Percentiles rank a stretch among this genome's conserved stretches.
phyloP scores from a whole-genome alignment of 805 yeast genomes.

The Nakazawaea ishiwadae region DNA sequence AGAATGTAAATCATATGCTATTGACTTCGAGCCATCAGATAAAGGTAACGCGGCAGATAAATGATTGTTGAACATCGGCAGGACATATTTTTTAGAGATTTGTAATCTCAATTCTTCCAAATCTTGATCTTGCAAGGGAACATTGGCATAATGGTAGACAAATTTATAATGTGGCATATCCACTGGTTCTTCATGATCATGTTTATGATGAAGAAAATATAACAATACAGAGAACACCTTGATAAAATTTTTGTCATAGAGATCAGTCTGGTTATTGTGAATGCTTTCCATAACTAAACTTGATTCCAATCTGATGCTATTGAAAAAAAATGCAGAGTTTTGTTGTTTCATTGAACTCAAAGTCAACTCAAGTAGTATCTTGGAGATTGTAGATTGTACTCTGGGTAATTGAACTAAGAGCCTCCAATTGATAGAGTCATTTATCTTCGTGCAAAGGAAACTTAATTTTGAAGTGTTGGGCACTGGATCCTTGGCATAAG shows the following conservation, averaged over 20 bases:
- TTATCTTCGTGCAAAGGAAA: constrained; percentile 17
- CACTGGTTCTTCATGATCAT: neutral
- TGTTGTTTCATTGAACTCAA: constrained; percentile 15
- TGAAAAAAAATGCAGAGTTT: constrained; percentile 19
- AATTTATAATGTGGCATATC: neutral
- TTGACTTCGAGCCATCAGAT: too few relatives aligned
- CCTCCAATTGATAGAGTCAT: constrained; percentile 25
- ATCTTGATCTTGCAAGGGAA: constrained; percentile 14
- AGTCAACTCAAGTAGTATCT: constrained; percentile 21
- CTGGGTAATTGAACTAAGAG: constrained; percentile 19
- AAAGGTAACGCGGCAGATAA: too few relatives aligned
- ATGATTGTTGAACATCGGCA: too few relatives aligned
- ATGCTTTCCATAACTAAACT: neutral
- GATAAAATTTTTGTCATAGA: constrained; percentile 1
- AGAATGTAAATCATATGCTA: too few relatives aligned
- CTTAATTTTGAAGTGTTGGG: constrained; percentile 16
- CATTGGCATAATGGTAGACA: neutral
- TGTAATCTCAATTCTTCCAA: constrained; percentile 17
- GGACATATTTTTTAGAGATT: constrained; percentile 9
- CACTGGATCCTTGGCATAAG: constrained; percentile 17
- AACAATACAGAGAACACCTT: neutral
- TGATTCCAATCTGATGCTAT: constrained; percentile 16
- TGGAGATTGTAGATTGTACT: constrained; percentile 23
- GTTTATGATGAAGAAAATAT: neutral
- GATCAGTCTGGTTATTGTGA: neutral